Evolutionary conservation across 345 rosid genomes (phyloP).

Genomic region (Hevea brasiliensis): DNA sequence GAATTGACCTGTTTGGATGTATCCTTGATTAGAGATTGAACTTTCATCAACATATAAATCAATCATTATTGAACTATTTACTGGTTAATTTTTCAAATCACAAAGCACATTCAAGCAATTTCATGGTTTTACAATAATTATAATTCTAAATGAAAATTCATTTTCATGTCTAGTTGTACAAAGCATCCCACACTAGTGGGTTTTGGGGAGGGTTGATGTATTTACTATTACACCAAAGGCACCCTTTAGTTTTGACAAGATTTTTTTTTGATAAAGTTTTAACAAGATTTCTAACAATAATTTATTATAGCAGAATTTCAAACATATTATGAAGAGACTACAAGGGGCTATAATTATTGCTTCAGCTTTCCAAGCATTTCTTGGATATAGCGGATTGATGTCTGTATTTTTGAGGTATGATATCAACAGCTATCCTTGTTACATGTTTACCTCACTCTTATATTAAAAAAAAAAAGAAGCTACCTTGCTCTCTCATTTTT

Average conservation of each 20-base stretch:
- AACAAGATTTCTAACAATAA: constrained; percentile 6
- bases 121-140: constrained; percentile 1
- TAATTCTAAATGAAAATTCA: not conserved
- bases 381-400: constrained; percentile 94
- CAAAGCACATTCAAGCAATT: not conserved
- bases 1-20: not conserved
- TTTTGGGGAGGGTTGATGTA: too few species aligned
- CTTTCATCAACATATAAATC: not conserved
- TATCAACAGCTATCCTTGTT: not conserved
- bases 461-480: not conserved
- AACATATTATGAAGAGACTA: constrained; percentile 91
- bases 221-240: too few species aligned
- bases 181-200: too few species aligned
- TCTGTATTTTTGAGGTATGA: constrained; percentile 61
- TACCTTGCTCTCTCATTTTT: not conserved
- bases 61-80: not conserved
- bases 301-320: constrained; percentile 66
- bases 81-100: not conserved
- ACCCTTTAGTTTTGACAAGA: too few species aligned
- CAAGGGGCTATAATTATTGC: constrained; percentile 89
- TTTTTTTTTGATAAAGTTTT: too few species aligned
- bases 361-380: constrained; percentile 81
- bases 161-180: not conserved
- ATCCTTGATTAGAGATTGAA: not conserved
- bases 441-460: too few species aligned